Conservation (phyloP, 805 yeast species). For the Candida glaebosa region DNA sequence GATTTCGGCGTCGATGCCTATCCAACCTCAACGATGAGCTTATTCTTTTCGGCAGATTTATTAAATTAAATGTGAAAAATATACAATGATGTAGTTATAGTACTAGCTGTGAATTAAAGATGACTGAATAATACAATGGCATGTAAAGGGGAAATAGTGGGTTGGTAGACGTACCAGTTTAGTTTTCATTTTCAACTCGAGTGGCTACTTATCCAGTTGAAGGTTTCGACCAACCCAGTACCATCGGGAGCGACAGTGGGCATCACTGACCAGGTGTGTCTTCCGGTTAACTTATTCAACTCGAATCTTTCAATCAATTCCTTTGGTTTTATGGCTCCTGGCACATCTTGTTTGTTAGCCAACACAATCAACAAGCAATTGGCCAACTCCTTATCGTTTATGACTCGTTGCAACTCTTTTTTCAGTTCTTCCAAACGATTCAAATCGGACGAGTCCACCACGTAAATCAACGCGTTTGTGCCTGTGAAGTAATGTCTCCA, state of each 20-base stretch:
- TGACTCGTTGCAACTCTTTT: constrained; percentile 70
- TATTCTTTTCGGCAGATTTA: too few species aligned
- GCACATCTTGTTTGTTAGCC: constrained; percentile 85
- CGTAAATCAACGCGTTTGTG: constrained; percentile 87
- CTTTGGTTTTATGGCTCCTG: constrained; percentile 69
- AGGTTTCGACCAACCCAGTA: constrained; percentile 82
- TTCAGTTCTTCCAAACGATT: constrained; percentile 74
- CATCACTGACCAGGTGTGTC: constrained; percentile 84
- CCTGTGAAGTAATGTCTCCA: constrained; percentile 97
- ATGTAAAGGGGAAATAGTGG: too few species aligned
- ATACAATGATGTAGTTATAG: too few species aligned
- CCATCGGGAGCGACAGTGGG: constrained; percentile 90
- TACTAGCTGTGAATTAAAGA: too few species aligned
- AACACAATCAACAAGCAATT: constrained; percentile 76
- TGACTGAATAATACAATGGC: too few species aligned
- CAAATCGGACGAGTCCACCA: constrained; percentile 77
- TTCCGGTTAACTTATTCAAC: constrained; percentile 53
- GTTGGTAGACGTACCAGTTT: too few species aligned
- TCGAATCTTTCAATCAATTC: constrained; percentile 74
- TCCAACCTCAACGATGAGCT: too few species aligned
- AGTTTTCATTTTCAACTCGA: too few species aligned
- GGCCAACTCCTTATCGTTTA: constrained; percentile 79
- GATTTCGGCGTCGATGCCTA: too few species aligned
- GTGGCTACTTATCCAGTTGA: constrained; percentile 79
- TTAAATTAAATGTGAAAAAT: too few species aligned